Evolutionary conservation across 1,284 basidiomycete genomes (phyloP).

Genomic region (Leccinum pachyderme): DNA sequence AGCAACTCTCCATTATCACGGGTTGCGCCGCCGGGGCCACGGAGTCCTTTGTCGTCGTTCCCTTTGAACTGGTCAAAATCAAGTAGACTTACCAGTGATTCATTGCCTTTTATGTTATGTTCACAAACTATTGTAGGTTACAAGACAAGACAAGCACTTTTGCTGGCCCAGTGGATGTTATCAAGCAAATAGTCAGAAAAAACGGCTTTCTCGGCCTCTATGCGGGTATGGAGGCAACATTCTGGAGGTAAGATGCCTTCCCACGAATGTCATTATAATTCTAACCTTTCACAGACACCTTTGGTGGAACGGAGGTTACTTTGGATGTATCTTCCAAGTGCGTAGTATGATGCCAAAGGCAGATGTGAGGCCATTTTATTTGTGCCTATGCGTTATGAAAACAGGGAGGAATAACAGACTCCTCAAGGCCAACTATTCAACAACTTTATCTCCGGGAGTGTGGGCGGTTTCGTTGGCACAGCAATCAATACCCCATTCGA

Average conservation of each 20-base stretch:
- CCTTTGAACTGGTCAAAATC: slow-evolving; percentile 98
- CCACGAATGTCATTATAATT: not conserved
- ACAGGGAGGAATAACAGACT: slow-evolving; percentile 41
- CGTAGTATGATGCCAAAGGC: slow-evolving; percentile 80
- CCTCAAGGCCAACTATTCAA: slow-evolving; percentile 77
- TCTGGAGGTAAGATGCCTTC: slow-evolving; percentile 70
- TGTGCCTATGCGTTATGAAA: not conserved
- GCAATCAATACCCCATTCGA: slow-evolving; percentile 78
- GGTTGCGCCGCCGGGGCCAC: slow-evolving; percentile 95
- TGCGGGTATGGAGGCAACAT: slow-evolving; percentile 91
- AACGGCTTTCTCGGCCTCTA: slow-evolving; percentile 87
- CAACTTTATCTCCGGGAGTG: slow-evolving; percentile 87
- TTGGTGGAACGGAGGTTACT: slow-evolving; percentile 94
- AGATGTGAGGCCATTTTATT: slow-evolving; percentile 47
- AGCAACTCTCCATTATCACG: slow-evolving; percentile 82
- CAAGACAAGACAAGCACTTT: slow-evolving; percentile 91
- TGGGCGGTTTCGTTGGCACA: slow-evolving; percentile 91
- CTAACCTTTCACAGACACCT: slow-evolving; percentile 53
- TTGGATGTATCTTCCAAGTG: slow-evolving; percentile 88
- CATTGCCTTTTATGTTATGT: not conserved
- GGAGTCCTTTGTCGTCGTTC: slow-evolving; percentile 90
- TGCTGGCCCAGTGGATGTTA: slow-evolving; percentile 89
- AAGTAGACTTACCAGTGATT: slow-evolving; percentile 43
- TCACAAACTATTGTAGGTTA: slow-evolving; percentile 47
- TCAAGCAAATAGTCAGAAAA: slow-evolving; percentile 73